phyloP scores from a whole-genome alignment of 106 monocot species.

The Dendrobium catenatum region DNA sequence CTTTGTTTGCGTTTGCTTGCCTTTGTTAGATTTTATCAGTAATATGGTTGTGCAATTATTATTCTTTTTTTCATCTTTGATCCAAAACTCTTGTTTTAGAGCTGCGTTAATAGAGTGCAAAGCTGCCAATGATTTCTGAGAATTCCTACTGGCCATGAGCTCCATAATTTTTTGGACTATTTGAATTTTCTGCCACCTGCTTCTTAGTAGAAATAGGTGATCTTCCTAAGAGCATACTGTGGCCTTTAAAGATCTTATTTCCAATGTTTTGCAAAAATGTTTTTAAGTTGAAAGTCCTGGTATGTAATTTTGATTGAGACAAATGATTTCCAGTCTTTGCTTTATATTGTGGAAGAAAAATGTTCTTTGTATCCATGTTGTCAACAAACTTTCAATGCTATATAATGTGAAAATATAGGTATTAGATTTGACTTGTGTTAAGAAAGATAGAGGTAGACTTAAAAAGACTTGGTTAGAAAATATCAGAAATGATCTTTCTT shows the following conservation, averaged over 20 bases:
- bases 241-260: no score
- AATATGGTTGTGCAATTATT: neutral
- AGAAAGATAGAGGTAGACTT: no score
- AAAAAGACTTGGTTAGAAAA: no score
- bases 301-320: neutral
- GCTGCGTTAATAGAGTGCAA: no score
- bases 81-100: neutral
- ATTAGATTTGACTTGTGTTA: no score
- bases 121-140: neutral
- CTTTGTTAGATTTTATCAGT: no score
- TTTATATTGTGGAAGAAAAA: neutral
- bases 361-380: neutral
- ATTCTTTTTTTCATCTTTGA: neutral
- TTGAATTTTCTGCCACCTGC: neutral
- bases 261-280: neutral
- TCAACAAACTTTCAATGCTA: neutral
- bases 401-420: neutral
- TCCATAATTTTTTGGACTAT: neutral
- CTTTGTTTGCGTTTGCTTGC: no score
- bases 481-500: no score
- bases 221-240: no score
- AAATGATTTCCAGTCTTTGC: neutral
- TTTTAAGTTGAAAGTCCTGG: neutral
- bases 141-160: neutral
- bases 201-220: neutral